Evolutionary conservation across 768 basidiomycete genomes (phyloP).

Genomic region (Russula compacta): DNA sequence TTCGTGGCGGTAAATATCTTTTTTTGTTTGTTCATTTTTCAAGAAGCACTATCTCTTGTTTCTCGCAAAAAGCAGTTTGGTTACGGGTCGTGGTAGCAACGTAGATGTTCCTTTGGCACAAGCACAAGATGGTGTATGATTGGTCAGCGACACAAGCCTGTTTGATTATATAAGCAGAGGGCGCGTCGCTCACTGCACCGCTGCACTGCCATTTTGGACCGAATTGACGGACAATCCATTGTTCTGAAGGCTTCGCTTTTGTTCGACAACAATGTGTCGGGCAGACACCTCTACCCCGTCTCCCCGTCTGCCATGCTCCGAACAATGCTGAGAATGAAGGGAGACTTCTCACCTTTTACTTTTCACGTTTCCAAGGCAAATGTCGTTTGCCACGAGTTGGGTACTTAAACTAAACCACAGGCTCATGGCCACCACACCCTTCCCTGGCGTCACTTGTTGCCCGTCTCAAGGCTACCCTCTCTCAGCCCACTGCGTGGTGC

Average conservation of each 20-base stretch:
- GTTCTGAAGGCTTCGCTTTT: conserved; percentile 3
- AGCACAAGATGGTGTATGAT: not conserved
- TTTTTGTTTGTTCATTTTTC: no score
- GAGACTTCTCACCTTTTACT: not conserved
- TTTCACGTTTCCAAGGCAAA: conserved; percentile 15
- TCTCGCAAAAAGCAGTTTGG: not conserved
- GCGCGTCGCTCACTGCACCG: conserved; percentile 1
- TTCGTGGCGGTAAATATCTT: no score
- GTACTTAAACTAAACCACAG: conserved; percentile 12
- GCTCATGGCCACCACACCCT: conserved; percentile 15
- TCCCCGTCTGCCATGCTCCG: not conserved
- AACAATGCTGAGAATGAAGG: conserved; percentile 3
- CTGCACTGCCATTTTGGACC: not conserved
- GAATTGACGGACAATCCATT: not conserved
- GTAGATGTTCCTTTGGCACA: no score
- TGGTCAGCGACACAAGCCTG: not conserved
- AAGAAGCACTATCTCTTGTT: no score
- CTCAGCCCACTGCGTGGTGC: conserved; percentile 15
- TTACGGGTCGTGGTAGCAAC: no score
- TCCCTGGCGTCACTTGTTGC: conserved; percentile 1
- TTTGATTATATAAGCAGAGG: not conserved
- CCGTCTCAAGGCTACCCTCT: not conserved
- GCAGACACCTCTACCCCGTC: not conserved
- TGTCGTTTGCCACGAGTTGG: conserved; percentile 3
- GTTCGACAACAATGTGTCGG: conserved; percentile 6